Conservation (phyloP, 2,329 filamentous ascomycete genomes). For the Plectosphaerella cucumerina region DNA sequence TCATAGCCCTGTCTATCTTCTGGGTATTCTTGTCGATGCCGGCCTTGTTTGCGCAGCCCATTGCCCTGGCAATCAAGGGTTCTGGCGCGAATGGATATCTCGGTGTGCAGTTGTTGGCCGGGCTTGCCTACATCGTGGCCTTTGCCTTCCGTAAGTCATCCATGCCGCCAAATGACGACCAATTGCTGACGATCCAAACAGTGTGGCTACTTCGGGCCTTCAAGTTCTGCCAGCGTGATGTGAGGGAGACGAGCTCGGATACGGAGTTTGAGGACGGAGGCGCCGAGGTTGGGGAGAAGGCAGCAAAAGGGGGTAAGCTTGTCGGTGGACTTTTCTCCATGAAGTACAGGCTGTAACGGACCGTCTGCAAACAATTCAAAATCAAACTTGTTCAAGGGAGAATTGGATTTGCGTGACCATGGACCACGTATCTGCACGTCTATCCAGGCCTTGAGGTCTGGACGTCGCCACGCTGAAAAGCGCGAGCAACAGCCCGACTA, state of each 20-base stretch:
- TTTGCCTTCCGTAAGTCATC: conserved; percentile 36
- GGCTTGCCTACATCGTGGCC: conserved; percentile 55
- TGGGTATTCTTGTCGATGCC: conserved; percentile 71
- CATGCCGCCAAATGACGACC: neutral
- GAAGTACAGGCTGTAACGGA: neutral
- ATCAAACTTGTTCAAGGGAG: too few species aligned
- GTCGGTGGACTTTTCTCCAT: neutral
- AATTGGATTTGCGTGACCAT: too few species aligned
- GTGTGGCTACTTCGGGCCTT: neutral
- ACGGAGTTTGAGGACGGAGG: neutral
- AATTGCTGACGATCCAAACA: neutral
- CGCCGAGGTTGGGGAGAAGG: neutral
- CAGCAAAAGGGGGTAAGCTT: neutral
- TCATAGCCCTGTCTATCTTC: conserved; percentile 56
- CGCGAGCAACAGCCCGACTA: conserved; percentile 43
- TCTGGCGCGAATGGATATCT: conserved; percentile 42
- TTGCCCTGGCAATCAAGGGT: conserved; percentile 52
- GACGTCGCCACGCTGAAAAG: too few species aligned
- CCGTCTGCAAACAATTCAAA: too few species aligned
- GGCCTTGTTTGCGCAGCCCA: conserved; percentile 63
- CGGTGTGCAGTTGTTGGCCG: conserved; percentile 54
- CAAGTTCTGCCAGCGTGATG: neutral
- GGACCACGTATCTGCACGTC: too few species aligned
- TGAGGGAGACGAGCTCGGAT: neutral
- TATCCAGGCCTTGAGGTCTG: too few species aligned